These are phyloP conservation scores for Hamamelis virginiana DNA, from an alignment of 164 flowering plant genomes.

Conservation along the genomic window DNA sequence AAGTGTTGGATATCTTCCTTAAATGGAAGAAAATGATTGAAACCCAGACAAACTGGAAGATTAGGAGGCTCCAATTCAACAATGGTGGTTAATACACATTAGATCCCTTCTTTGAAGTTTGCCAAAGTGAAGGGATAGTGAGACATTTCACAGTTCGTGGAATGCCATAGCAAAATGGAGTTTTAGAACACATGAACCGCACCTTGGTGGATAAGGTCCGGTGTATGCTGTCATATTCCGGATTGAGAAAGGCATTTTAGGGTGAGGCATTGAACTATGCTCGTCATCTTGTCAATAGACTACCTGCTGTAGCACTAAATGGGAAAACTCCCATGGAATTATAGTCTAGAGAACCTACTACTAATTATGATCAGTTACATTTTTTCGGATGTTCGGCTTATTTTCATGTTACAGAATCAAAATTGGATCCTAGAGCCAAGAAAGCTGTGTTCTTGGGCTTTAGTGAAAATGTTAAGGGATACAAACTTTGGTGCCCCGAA, in stretches of 20 bases:
- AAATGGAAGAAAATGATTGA: conserved; percentile 21
- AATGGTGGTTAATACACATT: conserved; percentile 1
- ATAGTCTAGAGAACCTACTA: not conserved
- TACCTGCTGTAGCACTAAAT: too few relatives aligned
- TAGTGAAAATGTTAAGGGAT: too few relatives aligned
- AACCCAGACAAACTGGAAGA: conserved; percentile 13
- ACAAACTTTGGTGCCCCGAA: too few relatives aligned
- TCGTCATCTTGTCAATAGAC: too few relatives aligned
- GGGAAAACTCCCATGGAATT: not conserved
- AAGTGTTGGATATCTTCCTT: conserved; percentile 11
- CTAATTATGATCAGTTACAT: not conserved
- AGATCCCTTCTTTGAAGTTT: conserved; percentile 4
- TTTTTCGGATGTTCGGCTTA: not conserved
- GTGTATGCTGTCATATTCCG: not conserved
- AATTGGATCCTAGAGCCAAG: too few relatives aligned
- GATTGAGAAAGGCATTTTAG: not conserved
- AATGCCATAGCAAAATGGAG: not conserved
- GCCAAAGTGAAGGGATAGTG: conserved; percentile 4
- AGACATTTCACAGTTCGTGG: conserved; percentile 13
- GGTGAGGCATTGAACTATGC: not conserved
- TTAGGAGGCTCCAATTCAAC: conserved; percentile 6
- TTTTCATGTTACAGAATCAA: too few relatives aligned
- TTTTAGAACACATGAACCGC: not conserved
- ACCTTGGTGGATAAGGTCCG: not conserved
- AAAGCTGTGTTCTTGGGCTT: too few relatives aligned